Percentiles rank a stretch among this genome's conserved stretches.
phyloP scores from a whole-genome alignment of 257 asterid genomes.

The Ligustrum vulgare region DNA sequence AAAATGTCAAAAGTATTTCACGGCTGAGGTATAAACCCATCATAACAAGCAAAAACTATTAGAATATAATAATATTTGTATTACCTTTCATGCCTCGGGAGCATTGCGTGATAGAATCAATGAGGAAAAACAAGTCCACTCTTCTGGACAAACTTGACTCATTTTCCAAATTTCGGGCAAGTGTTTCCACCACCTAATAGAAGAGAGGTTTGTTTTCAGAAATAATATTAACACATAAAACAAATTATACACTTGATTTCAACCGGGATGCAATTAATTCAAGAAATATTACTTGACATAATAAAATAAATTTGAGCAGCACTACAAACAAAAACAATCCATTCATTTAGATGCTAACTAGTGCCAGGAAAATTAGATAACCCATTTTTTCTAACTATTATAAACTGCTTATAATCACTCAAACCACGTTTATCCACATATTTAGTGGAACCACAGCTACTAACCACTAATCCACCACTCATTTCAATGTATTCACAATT shows the following conservation, averaged over 20 bases:
- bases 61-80: conserved; percentile 8
- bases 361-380: not conserved
- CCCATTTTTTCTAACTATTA: too few relatives aligned
- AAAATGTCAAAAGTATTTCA: conserved; percentile 5
- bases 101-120: conserved; percentile 81
- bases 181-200: conserved; percentile 64
- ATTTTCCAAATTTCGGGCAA: conserved; percentile 53
- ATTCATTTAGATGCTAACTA: not conserved
- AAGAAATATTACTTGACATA: not conserved
- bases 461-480: too few relatives aligned
- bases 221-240: conserved; percentile 8
- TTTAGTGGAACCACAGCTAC: too few relatives aligned
- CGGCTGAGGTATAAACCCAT: conserved; percentile 8
- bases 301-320: not conserved
- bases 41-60: conserved; percentile 1
- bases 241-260: not conserved
- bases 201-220: conserved; percentile 8
- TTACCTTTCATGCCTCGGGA: conserved; percentile 77
- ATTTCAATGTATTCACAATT: too few relatives aligned
- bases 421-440: too few relatives aligned
- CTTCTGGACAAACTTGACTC: conserved; percentile 68
- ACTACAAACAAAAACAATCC: not conserved
- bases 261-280: not conserved
- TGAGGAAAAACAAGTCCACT: conserved; percentile 87
- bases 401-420: too few relatives aligned